Conservation (phyloP, 1,139 yeast genomes). For the Lodderomyces parapsilosis region DNA sequence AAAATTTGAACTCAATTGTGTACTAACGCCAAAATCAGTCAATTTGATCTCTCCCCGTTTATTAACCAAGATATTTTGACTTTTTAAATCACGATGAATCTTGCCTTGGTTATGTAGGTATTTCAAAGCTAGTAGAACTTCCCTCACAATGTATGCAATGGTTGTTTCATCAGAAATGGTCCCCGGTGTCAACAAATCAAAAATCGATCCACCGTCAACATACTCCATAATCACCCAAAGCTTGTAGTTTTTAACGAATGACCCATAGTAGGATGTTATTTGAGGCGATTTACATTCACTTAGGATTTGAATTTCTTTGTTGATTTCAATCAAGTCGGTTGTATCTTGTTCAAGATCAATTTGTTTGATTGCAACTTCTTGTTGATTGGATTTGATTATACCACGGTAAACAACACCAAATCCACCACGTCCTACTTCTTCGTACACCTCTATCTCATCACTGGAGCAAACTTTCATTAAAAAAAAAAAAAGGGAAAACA, state of each 20-base stretch:
- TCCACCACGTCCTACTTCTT: constrained; percentile 84
- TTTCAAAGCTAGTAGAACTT: constrained; percentile 63
- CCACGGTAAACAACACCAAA: constrained; percentile 87
- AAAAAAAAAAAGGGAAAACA: no score
- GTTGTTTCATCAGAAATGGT: constrained; percentile 46
- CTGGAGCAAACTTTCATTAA: constrained; percentile 10
- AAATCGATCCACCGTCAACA: constrained; percentile 80
- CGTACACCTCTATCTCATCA: constrained; percentile 54
- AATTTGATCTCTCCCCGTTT: constrained; percentile 76
- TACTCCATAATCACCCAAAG: constrained; percentile 88
- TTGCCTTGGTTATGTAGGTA: constrained; percentile 78
- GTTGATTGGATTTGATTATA: constrained; percentile 47
- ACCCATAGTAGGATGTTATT: constrained; percentile 75
- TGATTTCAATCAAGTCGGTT: constrained; percentile 75
- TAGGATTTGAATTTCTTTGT: constrained; percentile 73
- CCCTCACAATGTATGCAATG: constrained; percentile 57
- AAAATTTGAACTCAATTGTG: constrained; percentile 76
- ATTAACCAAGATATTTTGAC: constrained; percentile 76
- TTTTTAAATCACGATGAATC: constrained; percentile 84
- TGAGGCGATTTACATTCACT: constrained; percentile 67
- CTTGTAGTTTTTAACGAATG: constrained; percentile 75
- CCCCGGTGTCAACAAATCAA: constrained; percentile 64
- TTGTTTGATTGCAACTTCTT: constrained; percentile 65
- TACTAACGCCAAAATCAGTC: constrained; percentile 96
- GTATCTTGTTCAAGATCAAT: constrained; percentile 78